A percentile compares a stretch with the other conserved stretches of the same genome.
Evolutionary conservation across 768 basidiomycete genomes (phyloP).

Genomic region (Panus rudis): DNA sequence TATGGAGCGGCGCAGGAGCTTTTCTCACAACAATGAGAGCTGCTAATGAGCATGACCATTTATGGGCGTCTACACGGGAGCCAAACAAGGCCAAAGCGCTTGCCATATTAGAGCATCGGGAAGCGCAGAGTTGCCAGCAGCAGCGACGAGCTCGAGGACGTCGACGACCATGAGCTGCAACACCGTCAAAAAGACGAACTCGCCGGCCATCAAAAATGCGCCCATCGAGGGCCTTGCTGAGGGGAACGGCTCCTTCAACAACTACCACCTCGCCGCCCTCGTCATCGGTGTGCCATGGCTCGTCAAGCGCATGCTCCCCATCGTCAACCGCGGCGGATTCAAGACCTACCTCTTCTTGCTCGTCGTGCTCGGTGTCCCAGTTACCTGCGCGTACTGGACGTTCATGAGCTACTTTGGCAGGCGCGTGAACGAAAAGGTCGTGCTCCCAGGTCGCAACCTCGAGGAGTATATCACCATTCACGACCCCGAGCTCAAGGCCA

Average conservation of each 20-base stretch:
- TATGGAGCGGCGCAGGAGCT: too few relatives aligned
- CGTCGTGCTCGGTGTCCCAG: slow-evolving; percentile 65
- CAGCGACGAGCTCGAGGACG: background rate
- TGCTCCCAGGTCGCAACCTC: slow-evolving; percentile 77
- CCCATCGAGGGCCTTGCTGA: slow-evolving; percentile 77
- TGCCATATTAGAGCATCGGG: too few relatives aligned
- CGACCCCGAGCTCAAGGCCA: slow-evolving; percentile 69
- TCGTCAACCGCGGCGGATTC: slow-evolving; percentile 79
- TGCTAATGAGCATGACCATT: too few relatives aligned
- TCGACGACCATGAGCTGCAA: slow-evolving; percentile 31
- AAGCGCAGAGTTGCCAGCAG: too few relatives aligned
- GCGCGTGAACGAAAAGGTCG: slow-evolving; percentile 79
- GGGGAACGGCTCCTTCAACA: slow-evolving; percentile 81
- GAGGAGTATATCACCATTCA: slow-evolving; percentile 90
- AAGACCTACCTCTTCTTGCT: slow-evolving; percentile 82
- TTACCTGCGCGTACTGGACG: slow-evolving; percentile 84
- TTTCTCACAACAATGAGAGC: too few relatives aligned
- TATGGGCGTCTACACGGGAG: too few relatives aligned
- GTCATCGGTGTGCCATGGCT: slow-evolving; percentile 80
- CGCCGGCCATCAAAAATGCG: slow-evolving; percentile 78
- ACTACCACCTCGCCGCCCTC: slow-evolving; percentile 67
- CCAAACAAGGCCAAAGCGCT: too few relatives aligned
- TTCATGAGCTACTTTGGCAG: slow-evolving; percentile 76
- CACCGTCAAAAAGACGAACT: slow-evolving; percentile 55
- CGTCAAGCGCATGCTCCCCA: slow-evolving; percentile 72